Evolutionary conservation across 768 basidiomycete species (phyloP).

Genomic region (Trametes sanguinea): DNA sequence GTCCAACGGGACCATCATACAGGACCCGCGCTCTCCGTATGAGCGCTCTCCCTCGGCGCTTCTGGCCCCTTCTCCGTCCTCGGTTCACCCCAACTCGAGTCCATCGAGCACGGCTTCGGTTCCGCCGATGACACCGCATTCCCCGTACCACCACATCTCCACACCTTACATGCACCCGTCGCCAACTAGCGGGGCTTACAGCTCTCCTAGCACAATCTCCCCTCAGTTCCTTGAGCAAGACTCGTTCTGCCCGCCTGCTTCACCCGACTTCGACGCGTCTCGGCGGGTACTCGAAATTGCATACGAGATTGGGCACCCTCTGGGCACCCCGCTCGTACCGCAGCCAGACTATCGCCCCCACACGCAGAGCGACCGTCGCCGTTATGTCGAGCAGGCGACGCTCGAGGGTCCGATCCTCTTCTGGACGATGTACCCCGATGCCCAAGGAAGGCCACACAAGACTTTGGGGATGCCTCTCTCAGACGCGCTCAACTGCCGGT

Average conservation of each 20-base stretch:
- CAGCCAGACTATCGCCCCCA: constrained; percentile 76
- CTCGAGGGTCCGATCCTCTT: constrained; percentile 70
- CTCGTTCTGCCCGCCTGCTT: not conserved
- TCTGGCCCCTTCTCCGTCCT: not conserved
- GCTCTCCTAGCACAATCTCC: not conserved
- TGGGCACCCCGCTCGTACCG: constrained; percentile 46
- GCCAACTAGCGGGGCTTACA: constrained; percentile 9
- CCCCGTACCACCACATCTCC: not conserved
- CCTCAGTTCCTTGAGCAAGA: not conserved
- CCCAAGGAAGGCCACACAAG: too few relatives aligned
- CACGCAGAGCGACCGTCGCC: constrained; percentile 72
- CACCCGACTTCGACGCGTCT: not conserved
- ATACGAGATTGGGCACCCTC: constrained; percentile 7
- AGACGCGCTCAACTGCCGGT: constrained; percentile 64
- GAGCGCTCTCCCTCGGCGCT: constrained; percentile 1
- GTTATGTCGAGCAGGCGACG: constrained; percentile 72
- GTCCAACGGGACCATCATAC: not conserved
- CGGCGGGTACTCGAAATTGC: constrained; percentile 22
- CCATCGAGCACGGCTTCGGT: constrained; percentile 13
- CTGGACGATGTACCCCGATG: constrained; percentile 49
- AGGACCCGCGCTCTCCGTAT: constrained; percentile 11
- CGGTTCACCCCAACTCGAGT: constrained; percentile 1
- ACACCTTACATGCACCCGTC: constrained; percentile 7
- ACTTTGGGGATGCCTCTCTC: constrained; percentile 57
- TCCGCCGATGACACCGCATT: constrained; percentile 4